phyloP scores from a whole-genome alignment of 225 moss, liverwort and hornwort genomes.

The Climacium dendroides region DNA sequence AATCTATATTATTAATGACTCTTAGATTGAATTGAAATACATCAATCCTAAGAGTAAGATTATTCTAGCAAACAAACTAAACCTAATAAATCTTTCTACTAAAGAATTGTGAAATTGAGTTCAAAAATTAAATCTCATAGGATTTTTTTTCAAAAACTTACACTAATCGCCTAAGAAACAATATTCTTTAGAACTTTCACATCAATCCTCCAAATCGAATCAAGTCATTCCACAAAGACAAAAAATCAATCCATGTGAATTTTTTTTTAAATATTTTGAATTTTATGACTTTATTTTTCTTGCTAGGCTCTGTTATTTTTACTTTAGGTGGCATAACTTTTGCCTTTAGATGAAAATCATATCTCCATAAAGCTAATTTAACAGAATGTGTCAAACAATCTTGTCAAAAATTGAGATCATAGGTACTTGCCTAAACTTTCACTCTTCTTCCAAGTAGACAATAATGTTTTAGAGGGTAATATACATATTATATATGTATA shows the following conservation, averaged over 20 bases:
- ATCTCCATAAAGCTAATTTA: not conserved
- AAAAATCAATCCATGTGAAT: no score
- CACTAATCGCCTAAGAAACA: not conserved
- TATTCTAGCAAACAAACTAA: not conserved
- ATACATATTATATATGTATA: not conserved
- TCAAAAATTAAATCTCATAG: not conserved
- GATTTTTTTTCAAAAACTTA: not conserved
- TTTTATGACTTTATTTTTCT: not conserved
- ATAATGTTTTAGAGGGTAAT: not conserved
- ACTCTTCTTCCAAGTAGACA: not conserved
- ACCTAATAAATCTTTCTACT: not conserved
- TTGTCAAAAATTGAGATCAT: not conserved
- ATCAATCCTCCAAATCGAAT: not conserved
- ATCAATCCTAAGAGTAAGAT: not conserved
- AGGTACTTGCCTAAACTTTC: not conserved
- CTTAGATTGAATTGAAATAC: not conserved
- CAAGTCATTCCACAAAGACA: not conserved
- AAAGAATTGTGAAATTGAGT: no score
- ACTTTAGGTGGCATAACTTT: not conserved
- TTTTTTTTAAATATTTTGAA: not conserved
- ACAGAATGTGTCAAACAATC: not conserved
- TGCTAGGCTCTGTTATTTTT: fast-evolving
- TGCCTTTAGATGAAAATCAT: no score
- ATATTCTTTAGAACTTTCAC: not conserved
- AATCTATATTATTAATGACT: not conserved